Conservation (phyloP, 371 early-diverging fungal genomes). For the Circinella umbellata region DNA sequence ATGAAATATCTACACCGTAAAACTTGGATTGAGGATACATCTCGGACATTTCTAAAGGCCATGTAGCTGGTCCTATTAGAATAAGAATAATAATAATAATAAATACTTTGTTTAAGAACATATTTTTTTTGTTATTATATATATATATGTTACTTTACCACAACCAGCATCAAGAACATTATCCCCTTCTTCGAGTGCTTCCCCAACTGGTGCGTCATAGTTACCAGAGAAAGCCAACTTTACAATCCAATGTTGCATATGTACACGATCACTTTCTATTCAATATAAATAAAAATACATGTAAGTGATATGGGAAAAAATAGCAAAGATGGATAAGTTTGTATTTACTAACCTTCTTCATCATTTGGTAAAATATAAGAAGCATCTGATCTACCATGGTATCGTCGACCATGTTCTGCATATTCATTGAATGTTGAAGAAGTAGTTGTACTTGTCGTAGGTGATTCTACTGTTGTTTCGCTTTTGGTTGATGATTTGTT, state of each 20-base stretch:
- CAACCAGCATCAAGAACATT: slow-evolving; percentile 28
- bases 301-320: background rate
- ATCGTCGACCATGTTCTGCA: slow-evolving; percentile 48
- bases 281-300: background rate
- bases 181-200: slow-evolving; percentile 20
- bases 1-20: slow-evolving; percentile 24
- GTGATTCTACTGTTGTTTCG: background rate
- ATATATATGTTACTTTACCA: slow-evolving; percentile 9
- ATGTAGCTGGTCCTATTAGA: slow-evolving; percentile 35
- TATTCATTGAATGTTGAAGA: slow-evolving; percentile 13
- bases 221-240: slow-evolving; percentile 7
- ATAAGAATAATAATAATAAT: no score
- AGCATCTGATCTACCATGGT: slow-evolving; percentile 43
- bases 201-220: slow-evolving; percentile 11
- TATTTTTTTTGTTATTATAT: background rate
- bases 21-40: slow-evolving; percentile 26
- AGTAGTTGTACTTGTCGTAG: background rate
- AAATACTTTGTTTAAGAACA: background rate
- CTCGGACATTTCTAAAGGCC: slow-evolving; percentile 29
- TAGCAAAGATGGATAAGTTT: background rate
- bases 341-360: slow-evolving; percentile 34
- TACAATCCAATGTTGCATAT: slow-evolving; percentile 11
- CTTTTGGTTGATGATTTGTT: background rate
- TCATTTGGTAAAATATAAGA: slow-evolving; percentile 62
- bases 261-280: slow-evolving; percentile 10